Base-by-base conservation (phyloP, 2,329 filamentous ascomycete genomes). In the Neofusicoccum kwambonambiense region DNA sequence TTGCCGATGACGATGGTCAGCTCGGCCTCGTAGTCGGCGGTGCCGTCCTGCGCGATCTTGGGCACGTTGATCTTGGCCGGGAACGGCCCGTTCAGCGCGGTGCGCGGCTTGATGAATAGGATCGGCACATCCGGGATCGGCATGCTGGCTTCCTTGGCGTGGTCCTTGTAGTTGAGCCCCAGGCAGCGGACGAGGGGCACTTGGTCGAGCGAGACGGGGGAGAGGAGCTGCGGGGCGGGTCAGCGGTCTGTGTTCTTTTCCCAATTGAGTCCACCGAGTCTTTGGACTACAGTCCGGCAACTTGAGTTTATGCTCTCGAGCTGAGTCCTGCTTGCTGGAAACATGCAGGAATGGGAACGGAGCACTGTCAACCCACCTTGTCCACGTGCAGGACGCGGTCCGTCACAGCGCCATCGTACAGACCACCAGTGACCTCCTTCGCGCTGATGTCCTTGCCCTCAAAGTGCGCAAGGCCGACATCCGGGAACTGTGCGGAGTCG, bases 101-200 rank as follows among this genome's bases (percentile, higher is more conserved):
- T 77, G 66, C 73, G 75, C 31, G 75, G 74, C 69, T 86, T 86
- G 71, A 83, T 81, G 72, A 85, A 86, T 41, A 84, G 78, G 9
- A 92, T 83, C 0, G 91, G 91, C 68, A 87, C 90, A 71, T 86
- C 84, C 1, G 90, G 90, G 66, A 90, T 82, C 1, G 89, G 84
- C 79, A 91, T 83, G 67, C 86, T 87, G 31, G 88, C 83, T 67
- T 70, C 68, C 6, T 35, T 27, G 17, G 68, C 68, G 62, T 69
- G 79, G 68, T 80, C 74, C 41, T 70, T 71, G 69, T 81, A 81
- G 71, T 82, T 83, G 60, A 82, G 75, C 6, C 81, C 80, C 52
- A 82, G 71, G 68, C 80, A 82, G 41, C 80, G 78, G 56, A 82
- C 80, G 19, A 77, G 75, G 39, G 76, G 75, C 5, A 79, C 73